Conservation (phyloP, 176 grass and related monocot genomes). For the Poa annua region DNA sequence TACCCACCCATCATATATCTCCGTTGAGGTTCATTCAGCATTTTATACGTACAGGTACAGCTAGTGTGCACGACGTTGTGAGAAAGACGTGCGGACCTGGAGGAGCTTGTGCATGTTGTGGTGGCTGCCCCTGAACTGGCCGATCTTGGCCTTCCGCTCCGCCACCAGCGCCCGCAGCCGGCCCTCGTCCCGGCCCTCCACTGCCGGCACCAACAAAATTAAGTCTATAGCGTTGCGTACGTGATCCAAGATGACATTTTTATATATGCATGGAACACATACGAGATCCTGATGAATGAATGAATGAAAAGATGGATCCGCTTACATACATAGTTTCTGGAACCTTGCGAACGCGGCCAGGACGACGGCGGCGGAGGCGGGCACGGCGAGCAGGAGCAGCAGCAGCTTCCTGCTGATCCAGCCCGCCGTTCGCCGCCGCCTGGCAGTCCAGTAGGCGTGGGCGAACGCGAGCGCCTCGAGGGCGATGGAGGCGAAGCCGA, state of each 20-base stretch:
- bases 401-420: neutral
- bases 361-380: conserved; percentile 22
- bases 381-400: conserved; percentile 17
- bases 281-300: no score
- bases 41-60: no score
- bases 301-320: no score
- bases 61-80: no score
- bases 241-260: no score
- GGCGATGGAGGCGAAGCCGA: conserved; percentile 12
- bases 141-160: conserved; percentile 31
- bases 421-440: neutral
- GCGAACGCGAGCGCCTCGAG: conserved; percentile 30
- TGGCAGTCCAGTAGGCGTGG: conserved; percentile 32
- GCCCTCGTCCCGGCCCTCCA: conserved; percentile 27
- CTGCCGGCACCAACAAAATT: neutral
- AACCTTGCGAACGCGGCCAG: conserved; percentile 5
- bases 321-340: conserved; percentile 4
- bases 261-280: no score
- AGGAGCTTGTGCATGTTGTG: conserved; percentile 48
- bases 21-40: neutral
- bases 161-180: conserved; percentile 27
- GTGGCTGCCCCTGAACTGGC: conserved; percentile 47
- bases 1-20: no score
- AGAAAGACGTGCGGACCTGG: neutral
- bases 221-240: no score